Evolutionary conservation across 805 yeast species (phyloP).

Genomic region (Ogataea minuta): DNA sequence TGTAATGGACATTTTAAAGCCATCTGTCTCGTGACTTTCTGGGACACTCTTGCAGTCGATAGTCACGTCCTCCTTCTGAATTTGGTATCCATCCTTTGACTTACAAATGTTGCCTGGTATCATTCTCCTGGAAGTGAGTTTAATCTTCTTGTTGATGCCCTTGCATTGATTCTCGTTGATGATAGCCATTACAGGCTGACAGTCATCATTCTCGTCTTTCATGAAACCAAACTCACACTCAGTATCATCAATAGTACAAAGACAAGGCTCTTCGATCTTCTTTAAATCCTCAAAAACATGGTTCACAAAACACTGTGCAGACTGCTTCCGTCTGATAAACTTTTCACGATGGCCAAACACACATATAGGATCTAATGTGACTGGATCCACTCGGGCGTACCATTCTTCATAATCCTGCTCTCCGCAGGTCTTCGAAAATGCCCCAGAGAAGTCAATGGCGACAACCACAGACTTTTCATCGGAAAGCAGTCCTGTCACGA

Average conservation of each 20-base stretch:
- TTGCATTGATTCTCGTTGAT: conserved; percentile 25
- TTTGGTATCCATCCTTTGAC: conserved; percentile 20
- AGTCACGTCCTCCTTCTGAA: conserved; percentile 24
- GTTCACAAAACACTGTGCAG: conserved; percentile 61
- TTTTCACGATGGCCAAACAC: conserved; percentile 66
- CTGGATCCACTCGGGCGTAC: conserved; percentile 45
- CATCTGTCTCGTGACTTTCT: conserved; percentile 13
- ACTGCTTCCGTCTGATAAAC: conserved; percentile 60
- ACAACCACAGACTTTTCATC: conserved; percentile 25
- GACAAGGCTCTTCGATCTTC: conserved; percentile 53
- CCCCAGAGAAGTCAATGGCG: conserved; percentile 55
- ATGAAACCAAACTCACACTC: conserved; percentile 63
- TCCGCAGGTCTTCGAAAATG: conserved; percentile 46
- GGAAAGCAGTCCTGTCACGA: conserved; percentile 44
- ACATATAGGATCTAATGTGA: conserved; percentile 44
- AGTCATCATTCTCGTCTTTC: conserved; percentile 38
- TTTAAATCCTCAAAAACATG: conserved; percentile 46
- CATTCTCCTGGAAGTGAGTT: conserved; percentile 25
- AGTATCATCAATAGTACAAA: conserved; percentile 62
- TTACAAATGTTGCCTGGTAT: conserved; percentile 30
- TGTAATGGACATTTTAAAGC: conserved; percentile 39
- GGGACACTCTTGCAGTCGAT: conserved; percentile 38
- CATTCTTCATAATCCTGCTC: conserved; percentile 64
- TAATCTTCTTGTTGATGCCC: conserved; percentile 17
- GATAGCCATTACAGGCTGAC: conserved; percentile 39